These are phyloP conservation scores for Starmerella bacillaris DNA, from an alignment of 805 yeast genomes.

Conservation along the genomic window DNA sequence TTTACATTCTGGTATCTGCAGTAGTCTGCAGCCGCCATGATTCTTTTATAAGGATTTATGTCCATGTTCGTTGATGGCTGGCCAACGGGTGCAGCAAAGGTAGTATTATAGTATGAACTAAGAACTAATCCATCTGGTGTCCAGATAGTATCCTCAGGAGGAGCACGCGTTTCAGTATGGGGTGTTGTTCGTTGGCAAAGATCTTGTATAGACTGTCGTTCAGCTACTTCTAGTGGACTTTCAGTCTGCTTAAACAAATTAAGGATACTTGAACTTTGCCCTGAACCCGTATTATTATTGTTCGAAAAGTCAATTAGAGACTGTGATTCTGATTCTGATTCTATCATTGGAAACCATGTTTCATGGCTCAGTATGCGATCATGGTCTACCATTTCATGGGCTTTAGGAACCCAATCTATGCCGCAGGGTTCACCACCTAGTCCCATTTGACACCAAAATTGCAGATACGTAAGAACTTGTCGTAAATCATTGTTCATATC, in stretches of 20 bases:
- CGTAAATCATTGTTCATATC: conserved; percentile 19
- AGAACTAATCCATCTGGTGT: conserved; percentile 1
- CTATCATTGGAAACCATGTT: conserved; percentile 9
- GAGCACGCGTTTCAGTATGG: background rate
- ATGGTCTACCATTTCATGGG: conserved; percentile 9
- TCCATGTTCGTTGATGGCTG: conserved; percentile 11
- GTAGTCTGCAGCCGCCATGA: conserved; percentile 19
- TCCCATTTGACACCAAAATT: conserved; percentile 25
- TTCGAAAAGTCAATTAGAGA: too few relatives aligned
- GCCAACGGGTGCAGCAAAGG: background rate
- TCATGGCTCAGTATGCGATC: conserved; percentile 16
- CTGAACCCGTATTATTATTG: too few relatives aligned
- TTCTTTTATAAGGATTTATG: conserved; percentile 19
- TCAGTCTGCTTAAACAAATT: too few relatives aligned
- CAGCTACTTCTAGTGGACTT: too few relatives aligned
- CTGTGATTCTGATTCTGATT: too few relatives aligned
- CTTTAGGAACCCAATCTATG: conserved; percentile 20
- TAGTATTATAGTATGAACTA: conserved; percentile 1
- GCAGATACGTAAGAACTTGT: conserved; percentile 17
- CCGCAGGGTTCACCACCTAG: conserved; percentile 21
- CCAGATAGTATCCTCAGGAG: conserved; percentile 4
- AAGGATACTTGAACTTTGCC: too few relatives aligned
- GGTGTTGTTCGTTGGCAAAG: background rate
- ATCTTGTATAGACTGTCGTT: background rate
- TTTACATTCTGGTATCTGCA: conserved; percentile 4